These are phyloP conservation scores for Phaseolus coccineus DNA, from an alignment of 331 rosid genomes.

Conservation along the genomic window DNA sequence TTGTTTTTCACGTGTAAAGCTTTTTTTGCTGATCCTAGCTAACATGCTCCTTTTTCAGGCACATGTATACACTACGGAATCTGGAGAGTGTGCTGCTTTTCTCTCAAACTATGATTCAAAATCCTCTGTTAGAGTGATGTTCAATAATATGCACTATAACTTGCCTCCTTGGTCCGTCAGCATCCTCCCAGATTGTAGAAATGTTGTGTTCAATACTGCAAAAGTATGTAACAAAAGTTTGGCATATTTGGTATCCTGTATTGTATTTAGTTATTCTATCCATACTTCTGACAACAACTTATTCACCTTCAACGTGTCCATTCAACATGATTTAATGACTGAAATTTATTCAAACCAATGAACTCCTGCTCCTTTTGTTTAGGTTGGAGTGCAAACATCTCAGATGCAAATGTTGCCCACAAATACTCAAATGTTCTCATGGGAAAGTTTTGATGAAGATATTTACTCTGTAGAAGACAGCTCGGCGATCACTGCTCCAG, in stretches of 20 bases:
- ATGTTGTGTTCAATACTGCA: constrained; percentile 77
- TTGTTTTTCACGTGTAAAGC: background rate
- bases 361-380: constrained; percentile 6
- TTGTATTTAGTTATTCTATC: background rate
- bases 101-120: constrained; percentile 72
- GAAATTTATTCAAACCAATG: constrained; percentile 3
- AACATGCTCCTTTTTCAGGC: constrained; percentile 55
- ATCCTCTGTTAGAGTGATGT: constrained; percentile 65
- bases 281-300: background rate
- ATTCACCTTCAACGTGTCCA: constrained; percentile 2
- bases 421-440: constrained; percentile 48
- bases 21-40: constrained; percentile 34
- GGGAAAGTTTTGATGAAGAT: constrained; percentile 76
- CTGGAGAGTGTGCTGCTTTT: constrained; percentile 79
- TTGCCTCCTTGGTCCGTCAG: constrained; percentile 92
- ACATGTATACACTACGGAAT: constrained; percentile 70
- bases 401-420: constrained; percentile 79
- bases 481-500: constrained; percentile 58
- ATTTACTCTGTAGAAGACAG: constrained; percentile 59
- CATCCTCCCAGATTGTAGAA: constrained; percentile 85
- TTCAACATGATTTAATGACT: background rate
- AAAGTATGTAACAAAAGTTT: constrained; percentile 53
- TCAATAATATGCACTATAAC: constrained; percentile 77
- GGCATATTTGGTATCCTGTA: background rate
- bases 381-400: constrained; percentile 87